These are phyloP conservation scores for Penicillium paradoxum DNA, from an alignment of 495 filamentous ascomycete species.

Conservation along the genomic window DNA sequence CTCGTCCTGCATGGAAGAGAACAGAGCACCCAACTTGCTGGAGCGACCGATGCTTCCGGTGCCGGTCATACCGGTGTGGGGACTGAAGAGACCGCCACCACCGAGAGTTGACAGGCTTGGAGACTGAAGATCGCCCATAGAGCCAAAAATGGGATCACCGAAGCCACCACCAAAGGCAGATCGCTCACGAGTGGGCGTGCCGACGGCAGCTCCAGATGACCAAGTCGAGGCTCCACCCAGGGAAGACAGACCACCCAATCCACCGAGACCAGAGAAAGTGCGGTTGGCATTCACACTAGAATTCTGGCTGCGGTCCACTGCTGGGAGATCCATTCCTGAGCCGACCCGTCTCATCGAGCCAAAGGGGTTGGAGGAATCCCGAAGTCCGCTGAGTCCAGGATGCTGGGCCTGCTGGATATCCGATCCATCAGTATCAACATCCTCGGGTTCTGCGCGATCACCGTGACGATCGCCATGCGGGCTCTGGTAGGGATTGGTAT, in stretches of 20 bases:
- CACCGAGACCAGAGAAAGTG: constrained; percentile 62
- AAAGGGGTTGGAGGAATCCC: constrained; percentile 46
- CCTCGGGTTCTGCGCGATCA: constrained; percentile 49
- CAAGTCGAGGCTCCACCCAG: constrained; percentile 59
- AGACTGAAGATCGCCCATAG: constrained; percentile 69
- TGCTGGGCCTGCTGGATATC: constrained; percentile 54
- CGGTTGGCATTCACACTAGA: constrained; percentile 73
- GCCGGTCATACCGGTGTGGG: constrained; percentile 41
- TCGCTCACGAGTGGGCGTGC: constrained; percentile 73
- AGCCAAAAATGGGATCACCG: constrained; percentile 66
- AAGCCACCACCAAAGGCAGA: constrained; percentile 62
- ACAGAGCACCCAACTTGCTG: constrained; percentile 82
- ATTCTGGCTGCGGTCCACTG: constrained; percentile 79
- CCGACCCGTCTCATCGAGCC: constrained; percentile 45
- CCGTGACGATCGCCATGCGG: constrained; percentile 68
- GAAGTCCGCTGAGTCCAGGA: constrained; percentile 52
- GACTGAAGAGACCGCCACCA: constrained; percentile 51
- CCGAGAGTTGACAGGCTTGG: constrained; percentile 61
- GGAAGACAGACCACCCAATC: constrained; percentile 53
- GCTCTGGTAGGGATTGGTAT: constrained; percentile 97
- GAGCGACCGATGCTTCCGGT: constrained; percentile 59
- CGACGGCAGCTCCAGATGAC: constrained; percentile 54
- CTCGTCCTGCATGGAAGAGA: constrained; percentile 84
- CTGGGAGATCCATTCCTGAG: constrained; percentile 57
- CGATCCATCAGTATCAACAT: constrained; percentile 55